Conservation (phyloP, 441 rosid genomes). For the Jatropha podagrica region DNA sequence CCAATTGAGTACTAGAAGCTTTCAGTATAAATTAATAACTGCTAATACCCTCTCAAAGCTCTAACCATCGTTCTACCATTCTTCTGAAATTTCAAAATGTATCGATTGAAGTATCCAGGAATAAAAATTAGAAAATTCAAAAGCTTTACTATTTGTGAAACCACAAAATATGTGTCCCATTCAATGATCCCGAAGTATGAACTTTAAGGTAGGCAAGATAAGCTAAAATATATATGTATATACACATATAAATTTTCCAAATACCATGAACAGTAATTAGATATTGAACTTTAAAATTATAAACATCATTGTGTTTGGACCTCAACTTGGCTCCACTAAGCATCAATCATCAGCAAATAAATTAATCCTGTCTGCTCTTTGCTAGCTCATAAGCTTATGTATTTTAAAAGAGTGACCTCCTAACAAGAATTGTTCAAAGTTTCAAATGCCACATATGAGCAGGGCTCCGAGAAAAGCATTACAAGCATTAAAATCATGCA, state of each 20-base stretch:
- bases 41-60: not conserved
- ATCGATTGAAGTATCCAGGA: not conserved
- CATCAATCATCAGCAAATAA: slow-evolving; percentile 1
- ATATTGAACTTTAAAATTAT: not conserved
- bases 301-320: not conserved
- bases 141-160: not conserved
- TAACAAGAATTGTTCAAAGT: not conserved
- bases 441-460: not conserved
- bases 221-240: not conserved
- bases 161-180: not conserved
- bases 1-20: not conserved
- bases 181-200: not conserved
- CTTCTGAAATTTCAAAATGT: not conserved
- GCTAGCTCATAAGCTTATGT: not conserved
- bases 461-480: not conserved
- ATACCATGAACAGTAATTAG: not conserved
- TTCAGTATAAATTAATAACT: not conserved
- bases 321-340: slow-evolving; percentile 2
- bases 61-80: not conserved
- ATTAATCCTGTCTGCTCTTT: not conserved
- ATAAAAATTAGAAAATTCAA: too few species aligned
- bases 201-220: not conserved
- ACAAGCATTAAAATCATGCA: not conserved
- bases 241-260: not conserved
- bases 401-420: not conserved